These are phyloP conservation scores for Fraxinus americana DNA, from an alignment of 257 asterid species.

Conservation along the genomic window DNA sequence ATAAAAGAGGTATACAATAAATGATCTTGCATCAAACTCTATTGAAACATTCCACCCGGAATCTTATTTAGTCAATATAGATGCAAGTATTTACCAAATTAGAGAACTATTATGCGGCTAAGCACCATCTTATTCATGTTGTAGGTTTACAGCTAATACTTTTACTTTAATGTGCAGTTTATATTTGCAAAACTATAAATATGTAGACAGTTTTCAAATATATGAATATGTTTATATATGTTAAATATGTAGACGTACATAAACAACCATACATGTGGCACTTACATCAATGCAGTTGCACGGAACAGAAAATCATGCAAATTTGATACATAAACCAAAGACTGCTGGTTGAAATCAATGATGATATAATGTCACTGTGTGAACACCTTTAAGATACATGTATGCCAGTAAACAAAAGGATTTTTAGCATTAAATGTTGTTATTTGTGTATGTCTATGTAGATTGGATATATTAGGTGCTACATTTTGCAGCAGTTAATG, in stretches of 20 bases:
- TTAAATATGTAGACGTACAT: not conserved
- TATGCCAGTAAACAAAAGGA: not conserved
- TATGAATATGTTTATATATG: not conserved
- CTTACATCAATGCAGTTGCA: not conserved
- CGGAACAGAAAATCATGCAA: not conserved
- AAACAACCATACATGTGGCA: not conserved
- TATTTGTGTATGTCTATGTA: not conserved
- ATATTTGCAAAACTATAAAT: no score
- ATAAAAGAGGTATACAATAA: not conserved
- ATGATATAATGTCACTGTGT: not conserved
- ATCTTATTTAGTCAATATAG: not conserved
- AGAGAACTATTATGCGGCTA: not conserved
- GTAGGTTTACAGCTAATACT: not conserved
- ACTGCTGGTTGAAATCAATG: not conserved
- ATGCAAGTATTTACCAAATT: not conserved
- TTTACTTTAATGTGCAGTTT: not conserved
- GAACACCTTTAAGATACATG: not conserved
- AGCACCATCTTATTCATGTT: not conserved
- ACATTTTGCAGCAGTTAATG: not conserved
- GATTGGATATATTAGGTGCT: not conserved
- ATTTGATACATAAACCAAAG: not conserved
- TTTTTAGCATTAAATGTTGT: not conserved
- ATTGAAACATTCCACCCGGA: not conserved
- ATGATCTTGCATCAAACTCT: not conserved
- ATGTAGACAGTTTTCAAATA: not conserved